Conservation (phyloP, 371 early-diverging fungal genomes). For the Conidiobolus incongruus region DNA sequence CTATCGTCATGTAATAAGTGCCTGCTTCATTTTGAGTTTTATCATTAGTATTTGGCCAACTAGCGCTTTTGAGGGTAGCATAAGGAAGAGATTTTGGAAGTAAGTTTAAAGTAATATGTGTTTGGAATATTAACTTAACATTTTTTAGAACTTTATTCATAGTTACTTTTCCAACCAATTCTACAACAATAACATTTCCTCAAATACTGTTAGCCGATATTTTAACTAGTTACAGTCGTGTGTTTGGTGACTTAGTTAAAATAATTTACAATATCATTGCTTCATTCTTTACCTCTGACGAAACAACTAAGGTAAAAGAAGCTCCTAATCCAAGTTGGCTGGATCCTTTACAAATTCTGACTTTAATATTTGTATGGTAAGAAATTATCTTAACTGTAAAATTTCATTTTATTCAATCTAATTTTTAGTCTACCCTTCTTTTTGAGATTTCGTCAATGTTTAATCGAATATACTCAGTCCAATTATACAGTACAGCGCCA, state of each 20-base stretch:
- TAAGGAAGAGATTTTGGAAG: no score
- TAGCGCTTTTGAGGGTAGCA: no score
- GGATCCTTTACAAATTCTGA: not conserved
- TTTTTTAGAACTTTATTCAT: no score
- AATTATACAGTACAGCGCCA: conserved; percentile 27
- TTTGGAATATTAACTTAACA: no score
- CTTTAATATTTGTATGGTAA: not conserved
- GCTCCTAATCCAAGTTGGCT: not conserved
- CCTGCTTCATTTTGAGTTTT: no score
- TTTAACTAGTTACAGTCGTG: conserved; percentile 70
- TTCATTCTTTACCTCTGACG: conserved; percentile 16
- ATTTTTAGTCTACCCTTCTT: conserved; percentile 44
- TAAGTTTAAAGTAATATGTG: no score
- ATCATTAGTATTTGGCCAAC: no score
- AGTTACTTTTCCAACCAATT: no score
- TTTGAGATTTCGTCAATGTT: conserved; percentile 70
- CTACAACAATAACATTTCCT: conserved; percentile 35
- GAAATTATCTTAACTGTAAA: not conserved
- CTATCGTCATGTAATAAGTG: no score
- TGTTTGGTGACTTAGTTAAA: conserved; percentile 57
- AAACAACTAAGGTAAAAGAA: conserved; percentile 20
- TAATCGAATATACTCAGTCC: conserved; percentile 39
- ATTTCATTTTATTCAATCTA: not conserved
- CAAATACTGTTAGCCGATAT: conserved; percentile 85
- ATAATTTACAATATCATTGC: conserved; percentile 22